Evolutionary conservation across 2,329 filamentous ascomycete species (phyloP).

Genomic region (Penicillium expansum): DNA sequence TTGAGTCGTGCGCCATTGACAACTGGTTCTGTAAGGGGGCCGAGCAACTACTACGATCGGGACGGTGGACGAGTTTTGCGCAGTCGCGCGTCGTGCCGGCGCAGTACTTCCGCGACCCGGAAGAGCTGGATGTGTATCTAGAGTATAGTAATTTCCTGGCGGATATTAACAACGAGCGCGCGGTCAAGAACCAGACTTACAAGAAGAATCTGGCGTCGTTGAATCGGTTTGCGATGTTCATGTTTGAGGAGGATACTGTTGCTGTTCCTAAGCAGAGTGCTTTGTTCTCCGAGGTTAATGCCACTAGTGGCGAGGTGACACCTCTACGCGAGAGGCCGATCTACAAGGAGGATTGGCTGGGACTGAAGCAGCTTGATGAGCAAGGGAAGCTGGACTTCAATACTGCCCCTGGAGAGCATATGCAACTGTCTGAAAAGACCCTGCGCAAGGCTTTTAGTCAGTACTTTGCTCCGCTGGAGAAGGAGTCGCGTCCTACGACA

Average conservation of each 20-base stretch:
- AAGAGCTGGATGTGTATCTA: conserved; percentile 70
- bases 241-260: conserved; percentile 82
- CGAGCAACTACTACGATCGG: conserved; percentile 71
- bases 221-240: conserved; percentile 79
- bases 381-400: conserved; percentile 76
- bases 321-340: conserved; percentile 66
- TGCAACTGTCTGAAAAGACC: conserved; percentile 68
- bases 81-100: conserved; percentile 82
- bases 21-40: conserved; percentile 82
- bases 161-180: conserved; percentile 92
- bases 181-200: conserved; percentile 70
- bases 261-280: conserved; percentile 86
- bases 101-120: conserved; percentile 83
- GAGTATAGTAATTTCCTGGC: conserved; percentile 82
- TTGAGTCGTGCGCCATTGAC: conserved; percentile 65
- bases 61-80: conserved; percentile 76
- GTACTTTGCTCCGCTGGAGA: conserved; percentile 43
- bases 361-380: conserved; percentile 73
- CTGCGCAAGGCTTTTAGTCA: conserved; percentile 63
- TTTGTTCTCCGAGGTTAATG: conserved; percentile 87
- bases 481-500: conserved; percentile 2
- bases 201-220: conserved; percentile 66
- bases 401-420: conserved; percentile 73
- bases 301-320: conserved; percentile 59
- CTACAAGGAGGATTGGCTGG: conserved; percentile 92